Evolutionary conservation across 2,329 filamentous ascomycete genomes (phyloP).

Genomic region (Fragosphaeria purpurea): DNA sequence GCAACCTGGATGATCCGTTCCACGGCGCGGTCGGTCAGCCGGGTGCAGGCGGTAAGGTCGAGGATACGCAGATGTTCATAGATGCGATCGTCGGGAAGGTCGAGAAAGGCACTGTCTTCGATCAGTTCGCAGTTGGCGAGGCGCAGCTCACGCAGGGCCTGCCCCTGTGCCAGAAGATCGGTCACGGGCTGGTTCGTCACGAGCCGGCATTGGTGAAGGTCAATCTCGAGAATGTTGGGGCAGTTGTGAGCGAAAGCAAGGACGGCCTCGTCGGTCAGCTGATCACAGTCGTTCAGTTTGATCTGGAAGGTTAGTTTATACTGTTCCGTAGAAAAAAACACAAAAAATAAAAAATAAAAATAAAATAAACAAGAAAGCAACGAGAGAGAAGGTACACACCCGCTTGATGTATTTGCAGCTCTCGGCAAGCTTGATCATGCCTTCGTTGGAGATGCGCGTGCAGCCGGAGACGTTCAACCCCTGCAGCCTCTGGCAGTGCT

Average conservation of each 20-base stretch:
- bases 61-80: conserved; percentile 89
- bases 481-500: conserved; percentile 75
- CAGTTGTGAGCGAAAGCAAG: conserved; percentile 80
- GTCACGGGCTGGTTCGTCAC: conserved; percentile 80
- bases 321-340: not conserved
- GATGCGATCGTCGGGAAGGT: conserved; percentile 54
- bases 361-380: not conserved
- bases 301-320: conserved; percentile 40
- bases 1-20: conserved; percentile 79
- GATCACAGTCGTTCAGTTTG: conserved; percentile 87
- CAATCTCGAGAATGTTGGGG: conserved; percentile 90
- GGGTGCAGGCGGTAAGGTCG: conserved; percentile 80
- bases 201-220: conserved; percentile 74
- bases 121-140: conserved; percentile 78
- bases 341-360: not conserved
- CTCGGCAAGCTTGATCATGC: conserved; percentile 68
- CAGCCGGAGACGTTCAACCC: conserved; percentile 89
- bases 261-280: conserved; percentile 73
- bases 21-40: conserved; percentile 77
- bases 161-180: conserved; percentile 65
- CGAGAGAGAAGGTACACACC: conserved; percentile 36
- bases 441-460: conserved; percentile 74
- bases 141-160: conserved; percentile 79
- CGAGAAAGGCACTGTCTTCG: conserved; percentile 78
- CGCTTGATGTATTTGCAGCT: conserved; percentile 81